A percentile compares a stretch with the other conserved stretches of the same genome.
These are phyloP conservation scores for Aspergillus neoniger DNA, from an alignment of 2,329 filamentous ascomycete species.

Conservation along the genomic window DNA sequence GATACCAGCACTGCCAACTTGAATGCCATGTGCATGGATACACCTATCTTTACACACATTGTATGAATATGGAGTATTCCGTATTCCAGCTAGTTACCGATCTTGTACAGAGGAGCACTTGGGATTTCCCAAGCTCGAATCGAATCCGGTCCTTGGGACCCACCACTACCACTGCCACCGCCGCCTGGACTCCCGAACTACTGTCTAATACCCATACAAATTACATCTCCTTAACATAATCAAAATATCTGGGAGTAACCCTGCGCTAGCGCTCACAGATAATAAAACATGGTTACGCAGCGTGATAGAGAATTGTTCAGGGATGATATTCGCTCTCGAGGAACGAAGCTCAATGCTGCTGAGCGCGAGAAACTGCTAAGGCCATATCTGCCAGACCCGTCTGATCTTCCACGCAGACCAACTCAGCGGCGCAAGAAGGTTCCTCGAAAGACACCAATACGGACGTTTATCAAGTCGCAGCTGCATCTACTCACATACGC, in stretches of 20 bases:
- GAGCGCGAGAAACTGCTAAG: slow-evolving; percentile 56
- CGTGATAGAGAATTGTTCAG: slow-evolving; percentile 40
- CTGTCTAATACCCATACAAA: background rate
- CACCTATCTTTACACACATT: no score
- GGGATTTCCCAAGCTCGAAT: no score
- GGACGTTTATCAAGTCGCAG: slow-evolving; percentile 47
- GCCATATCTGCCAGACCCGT: slow-evolving; percentile 54
- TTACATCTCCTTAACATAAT: background rate
- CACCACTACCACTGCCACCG: background rate
- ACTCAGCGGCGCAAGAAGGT: slow-evolving; percentile 29
- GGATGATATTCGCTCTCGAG: slow-evolving; percentile 42
- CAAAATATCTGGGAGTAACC: background rate
- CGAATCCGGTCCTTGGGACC: background rate
- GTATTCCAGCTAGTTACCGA: no score
- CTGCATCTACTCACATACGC: slow-evolving; percentile 49
- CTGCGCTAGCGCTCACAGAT: background rate
- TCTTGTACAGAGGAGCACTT: no score
- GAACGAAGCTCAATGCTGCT: slow-evolving; percentile 43
- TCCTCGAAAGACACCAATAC: slow-evolving; percentile 43
- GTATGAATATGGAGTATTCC: no score
- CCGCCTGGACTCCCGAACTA: background rate
- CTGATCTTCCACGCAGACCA: slow-evolving; percentile 28
- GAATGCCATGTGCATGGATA: no score
- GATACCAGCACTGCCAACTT: no score
- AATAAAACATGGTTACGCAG: slow-evolving; percentile 34